phyloP scores from a whole-genome alignment of 441 rosid genomes.

The Isatis lusitanica region DNA sequence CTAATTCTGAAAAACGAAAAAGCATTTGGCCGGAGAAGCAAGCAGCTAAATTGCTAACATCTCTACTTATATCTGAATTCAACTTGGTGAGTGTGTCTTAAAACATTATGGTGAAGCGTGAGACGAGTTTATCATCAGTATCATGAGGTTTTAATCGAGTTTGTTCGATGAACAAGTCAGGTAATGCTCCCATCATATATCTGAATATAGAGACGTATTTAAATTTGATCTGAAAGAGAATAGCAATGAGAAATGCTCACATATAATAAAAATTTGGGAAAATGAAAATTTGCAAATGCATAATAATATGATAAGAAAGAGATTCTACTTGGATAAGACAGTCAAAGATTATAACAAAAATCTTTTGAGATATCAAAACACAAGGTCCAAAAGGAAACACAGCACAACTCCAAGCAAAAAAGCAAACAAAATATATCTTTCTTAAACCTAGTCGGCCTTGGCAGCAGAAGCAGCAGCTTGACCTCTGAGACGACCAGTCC shows the following conservation, averaged over 20 bases:
- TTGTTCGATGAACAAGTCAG: constrained; percentile 24
- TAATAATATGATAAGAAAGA: neutral
- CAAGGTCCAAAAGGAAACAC: constrained; percentile 1
- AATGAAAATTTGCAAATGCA: neutral
- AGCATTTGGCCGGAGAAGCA: neutral
- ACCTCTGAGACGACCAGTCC: constrained; percentile 87
- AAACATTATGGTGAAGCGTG: constrained; percentile 18
- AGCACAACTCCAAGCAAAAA: neutral
- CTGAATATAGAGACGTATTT: constrained; percentile 1
- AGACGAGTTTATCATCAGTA: neutral
- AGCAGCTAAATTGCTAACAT: neutral
- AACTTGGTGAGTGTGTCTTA: constrained; percentile 16
- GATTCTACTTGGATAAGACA: neutral
- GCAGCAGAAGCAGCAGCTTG: constrained; percentile 84
- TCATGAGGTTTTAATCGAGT: neutral
- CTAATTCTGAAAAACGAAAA: constrained; percentile 15
- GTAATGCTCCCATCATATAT: neutral
- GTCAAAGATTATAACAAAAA: neutral
- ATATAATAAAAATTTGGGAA: no score
- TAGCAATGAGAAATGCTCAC: neutral
- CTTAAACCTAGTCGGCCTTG: constrained; percentile 63
- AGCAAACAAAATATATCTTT: neutral
- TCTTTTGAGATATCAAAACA: neutral
- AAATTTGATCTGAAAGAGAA: neutral
- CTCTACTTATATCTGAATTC: neutral